Base-by-base conservation (phyloP, 805 yeast species). In the Starmerella apicola region DNA sequence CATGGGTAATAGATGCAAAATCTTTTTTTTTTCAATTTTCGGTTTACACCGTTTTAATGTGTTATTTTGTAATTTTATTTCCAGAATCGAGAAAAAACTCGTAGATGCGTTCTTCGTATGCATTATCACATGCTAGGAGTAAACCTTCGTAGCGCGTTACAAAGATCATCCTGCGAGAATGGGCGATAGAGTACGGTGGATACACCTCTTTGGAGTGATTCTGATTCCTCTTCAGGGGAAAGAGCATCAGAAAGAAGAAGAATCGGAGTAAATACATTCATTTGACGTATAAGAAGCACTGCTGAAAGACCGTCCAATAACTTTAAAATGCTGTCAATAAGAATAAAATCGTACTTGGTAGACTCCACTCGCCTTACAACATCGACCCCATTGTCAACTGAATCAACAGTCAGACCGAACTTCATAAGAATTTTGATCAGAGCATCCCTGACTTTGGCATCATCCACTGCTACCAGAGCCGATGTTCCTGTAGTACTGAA, bases 151-250 rank as follows among this genome's bases (percentile, higher is more conserved):
- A 88, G 63, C 54, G 85, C 82, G 45, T 76, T 67, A 54, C 78
- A 81, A 42, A 91, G 65, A 55, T 83, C 94, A 49, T 78, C 82
- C 55, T 81, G 84, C 2, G 94, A 80, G 57, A 91, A 91, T 1
- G 98, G 98, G 55, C 91, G 84, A 4, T 94, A 94, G 47, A 91
- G 65, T 27, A 91, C 83, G 59, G 84, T 95, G 43, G 82, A 78
- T 83, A 85, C 85, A 4, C 95, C 96, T 53, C 84, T 83, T 51
- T 78, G 79, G 44, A 82, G 63, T 57, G 81, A 84, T 20, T 34
- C 21, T 8, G 38, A 42, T 12, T 31, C 37, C 9, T 41, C 34
- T 3, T 42, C 45, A 12, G 31, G 27, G 16, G 42, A 24, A n/a
- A 34, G 17, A 9, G 38, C 41, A 20, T 52, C 52, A 6, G 47